Base-by-base conservation (phyloP, 169 alveolate genomes). In the Plasmodium gaboni region DNA sequence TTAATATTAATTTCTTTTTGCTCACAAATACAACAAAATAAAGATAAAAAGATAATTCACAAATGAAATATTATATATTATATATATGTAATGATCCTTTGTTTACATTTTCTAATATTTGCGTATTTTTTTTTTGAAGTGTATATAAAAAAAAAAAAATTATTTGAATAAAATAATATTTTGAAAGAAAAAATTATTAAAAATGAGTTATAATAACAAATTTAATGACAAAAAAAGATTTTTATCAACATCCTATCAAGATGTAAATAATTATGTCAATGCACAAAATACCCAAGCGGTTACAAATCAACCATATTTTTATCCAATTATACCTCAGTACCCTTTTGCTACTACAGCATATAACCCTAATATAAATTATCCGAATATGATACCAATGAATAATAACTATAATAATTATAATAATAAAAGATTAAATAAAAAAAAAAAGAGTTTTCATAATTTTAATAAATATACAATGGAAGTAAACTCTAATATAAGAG, bases 201-300 rank as follows among this genome's bases (percentile, higher is more conserved):
- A 38, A 55, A 76, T 76, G 88, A 64, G 53, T 19, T 55, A 19
- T 15, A 61, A 68, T 51, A 38, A 38, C 46, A 76, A 67, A 19
- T 46, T 48, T 67, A 76, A 76, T 48, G 88, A 76, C 0, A 76
- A 76, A 55, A 76, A 76, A 44, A 76, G 88, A 64, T 17, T 63
- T 22, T 51, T 61, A 9, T 55, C 64, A 22, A 48, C 46, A 10
- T 2, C 61, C 9, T 32, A 76, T 22, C 76, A 55, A n/a, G 76
- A 63, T 15, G 65, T 12, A 12, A 24, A 63, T 63, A 68, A 64
- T n/a, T 74, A 12, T 38, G 42, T 9, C 9, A n/a, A 53, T n/a
- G 42, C 51, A 4, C 12, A 44, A 17, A 13, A 12, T 22, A 7
- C 73, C 8, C 51, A 61, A 15, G 24, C 24, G 26, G 9, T 57